Evolutionary conservation across 345 rosid species (phyloP).

Genomic region (Gossypium bickii): DNA sequence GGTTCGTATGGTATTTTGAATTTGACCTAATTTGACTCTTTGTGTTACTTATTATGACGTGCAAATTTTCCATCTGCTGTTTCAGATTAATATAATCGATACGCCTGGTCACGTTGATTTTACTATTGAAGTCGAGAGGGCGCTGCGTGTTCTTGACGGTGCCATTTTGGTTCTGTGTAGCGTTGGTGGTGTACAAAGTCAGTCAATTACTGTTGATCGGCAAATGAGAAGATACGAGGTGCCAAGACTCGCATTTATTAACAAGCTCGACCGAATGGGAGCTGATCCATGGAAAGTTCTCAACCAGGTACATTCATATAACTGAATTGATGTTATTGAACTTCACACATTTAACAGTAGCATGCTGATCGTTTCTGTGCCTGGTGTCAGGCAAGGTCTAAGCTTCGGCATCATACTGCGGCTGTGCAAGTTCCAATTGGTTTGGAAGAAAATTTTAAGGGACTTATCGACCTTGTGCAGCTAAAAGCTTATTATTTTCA

Average conservation of each 20-base stretch:
- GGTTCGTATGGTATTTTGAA: constrained; percentile 30
- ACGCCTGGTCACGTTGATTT: constrained; percentile 99
- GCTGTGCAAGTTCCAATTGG: constrained; percentile 98
- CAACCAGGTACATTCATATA: constrained; percentile 57
- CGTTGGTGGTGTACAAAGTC: constrained; percentile 99
- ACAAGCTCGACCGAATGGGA: constrained; percentile 99
- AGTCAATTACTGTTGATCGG: constrained; percentile 95
- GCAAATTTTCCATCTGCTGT: not conserved
- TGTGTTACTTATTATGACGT: not conserved
- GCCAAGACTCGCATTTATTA: constrained; percentile 88
- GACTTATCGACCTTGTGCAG: constrained; percentile 84
- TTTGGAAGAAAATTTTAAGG: constrained; percentile 80
- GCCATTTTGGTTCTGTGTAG: constrained; percentile 93
- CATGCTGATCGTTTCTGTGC: constrained; percentile 5
- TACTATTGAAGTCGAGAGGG: constrained; percentile 98
- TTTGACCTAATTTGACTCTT: not conserved
- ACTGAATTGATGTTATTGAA: not conserved
- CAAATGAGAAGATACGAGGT: constrained; percentile 99
- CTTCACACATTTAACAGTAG: not conserved
- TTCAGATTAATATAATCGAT: constrained; percentile 88
- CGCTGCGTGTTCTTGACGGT: constrained; percentile 91
- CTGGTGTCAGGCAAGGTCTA: constrained; percentile 69
- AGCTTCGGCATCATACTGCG: constrained; percentile 92
- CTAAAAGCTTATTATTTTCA: constrained; percentile 65
- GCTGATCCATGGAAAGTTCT: constrained; percentile 99